phyloP scores from a whole-genome alignment of 371 early-diverging fungal species.

The Rhizopus delemar region DNA sequence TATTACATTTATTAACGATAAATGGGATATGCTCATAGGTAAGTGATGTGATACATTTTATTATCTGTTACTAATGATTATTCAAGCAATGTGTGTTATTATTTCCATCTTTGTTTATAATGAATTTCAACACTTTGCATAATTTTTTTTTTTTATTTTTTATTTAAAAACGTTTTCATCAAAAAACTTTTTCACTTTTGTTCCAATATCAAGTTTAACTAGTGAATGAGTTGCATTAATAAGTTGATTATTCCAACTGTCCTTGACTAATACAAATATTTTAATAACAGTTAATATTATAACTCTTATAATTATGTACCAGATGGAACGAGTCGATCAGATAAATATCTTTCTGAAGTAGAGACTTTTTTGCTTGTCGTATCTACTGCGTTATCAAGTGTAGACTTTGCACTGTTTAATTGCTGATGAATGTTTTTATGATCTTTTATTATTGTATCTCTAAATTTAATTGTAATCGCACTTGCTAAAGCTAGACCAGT shows the following conservation, averaged over 20 bases:
- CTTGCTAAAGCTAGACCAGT: slow-evolving; percentile 26
- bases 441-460: slow-evolving; percentile 16
- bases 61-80: neutral
- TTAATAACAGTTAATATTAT: neutral
- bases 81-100: slow-evolving; percentile 31
- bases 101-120: slow-evolving; percentile 36
- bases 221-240: slow-evolving; percentile 39
- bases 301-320: slow-evolving; percentile 20
- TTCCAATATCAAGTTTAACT: slow-evolving; percentile 35
- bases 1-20: slow-evolving; percentile 29
- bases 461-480: slow-evolving; percentile 26
- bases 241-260: slow-evolving; percentile 44
- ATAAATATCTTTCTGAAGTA: slow-evolving; percentile 30
- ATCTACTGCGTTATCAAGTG: slow-evolving; percentile 24
- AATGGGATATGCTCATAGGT: slow-evolving; percentile 43
- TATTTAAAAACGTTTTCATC: slow-evolving; percentile 28
- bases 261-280: slow-evolving; percentile 32
- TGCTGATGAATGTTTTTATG: slow-evolving; percentile 24
- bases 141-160: slow-evolving; percentile 3
- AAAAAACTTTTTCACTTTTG: slow-evolving; percentile 29
- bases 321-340: slow-evolving; percentile 30
- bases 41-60: neutral
- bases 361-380: slow-evolving; percentile 9
- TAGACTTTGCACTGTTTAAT: slow-evolving; percentile 23
- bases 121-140: slow-evolving; percentile 21